Evolutionary conservation across 441 rosid genomes (phyloP), one percentile per base, ranked within the genome.

Genomic region (Populus hybrid): DNA sequence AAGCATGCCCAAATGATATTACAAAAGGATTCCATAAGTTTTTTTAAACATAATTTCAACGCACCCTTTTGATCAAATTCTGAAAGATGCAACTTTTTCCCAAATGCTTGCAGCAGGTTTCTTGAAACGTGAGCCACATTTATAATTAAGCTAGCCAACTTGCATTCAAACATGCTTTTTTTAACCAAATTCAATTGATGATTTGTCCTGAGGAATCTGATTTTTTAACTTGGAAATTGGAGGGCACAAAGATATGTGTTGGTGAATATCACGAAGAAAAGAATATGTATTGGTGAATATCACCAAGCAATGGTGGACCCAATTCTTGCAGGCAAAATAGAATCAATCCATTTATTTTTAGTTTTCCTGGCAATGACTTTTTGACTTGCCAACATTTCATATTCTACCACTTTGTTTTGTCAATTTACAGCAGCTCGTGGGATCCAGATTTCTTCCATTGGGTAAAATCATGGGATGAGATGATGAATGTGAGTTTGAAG

Each of bases 371-470:
- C 59, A 5, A 30, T 23, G 68, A 74, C 76, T 38, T 74, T 38
- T 64, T 74, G 76, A 65, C 36, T 38, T 36, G 36, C 76, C 32
- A 23, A 38, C 1, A 38, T 7, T 59, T 72, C 2, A 9, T 9
- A 1, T 11, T 9, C 65, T 36, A 40, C 59, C 76, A 74, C 64
- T 21, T 19, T 74, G 8, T 24, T 36, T 26, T 24, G 70, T 74
- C 76, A 74, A 74, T 63, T 74, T 64, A 63, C 28, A 63, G 36
- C 76, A 23, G 63, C 70, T 24, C 8, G 61, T 74, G 61, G 36
- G 76, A 28, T 65, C 70, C 38, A 65, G 16, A 64, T 30, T 30
- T 30, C 1, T 38, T 38, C 61, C 18, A 46, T 12, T 46, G 53
- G 53, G 53, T 12, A 46, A 46, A 46, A 46, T 46, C 53, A 12